phyloP scores from a whole-genome alignment of 306 rosid species.

The Medicago arabica region DNA sequence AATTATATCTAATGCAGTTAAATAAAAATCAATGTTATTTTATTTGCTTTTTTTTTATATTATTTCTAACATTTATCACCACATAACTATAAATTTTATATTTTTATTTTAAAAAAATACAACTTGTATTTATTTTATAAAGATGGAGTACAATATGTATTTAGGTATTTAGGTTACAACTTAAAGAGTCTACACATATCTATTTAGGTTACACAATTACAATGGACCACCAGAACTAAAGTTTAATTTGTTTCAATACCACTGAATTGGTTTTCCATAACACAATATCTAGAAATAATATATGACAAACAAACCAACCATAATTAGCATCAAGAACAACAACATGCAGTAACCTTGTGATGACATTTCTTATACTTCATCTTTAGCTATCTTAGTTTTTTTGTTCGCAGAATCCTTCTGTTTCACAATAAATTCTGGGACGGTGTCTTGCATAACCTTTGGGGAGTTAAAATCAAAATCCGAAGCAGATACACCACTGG shows the following conservation, averaged over 20 bases:
- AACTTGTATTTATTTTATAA: too few species aligned
- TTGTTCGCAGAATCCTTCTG: conserved; percentile 55
- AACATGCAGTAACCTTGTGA: conserved; percentile 23
- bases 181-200: not conserved
- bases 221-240: not conserved
- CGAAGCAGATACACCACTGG: too few species aligned
- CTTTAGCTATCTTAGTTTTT: conserved; percentile 45
- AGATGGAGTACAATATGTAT: too few species aligned
- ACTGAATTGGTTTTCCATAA: too few species aligned
- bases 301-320: too few species aligned
- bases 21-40: not conserved
- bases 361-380: conserved; percentile 26
- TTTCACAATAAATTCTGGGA: conserved; percentile 55
- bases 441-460: conserved; percentile 79
- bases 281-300: too few species aligned
- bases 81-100: too few species aligned
- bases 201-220: not conserved
- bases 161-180: not conserved
- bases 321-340: too few species aligned
- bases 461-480: conserved; percentile 76
- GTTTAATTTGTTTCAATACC: not conserved
- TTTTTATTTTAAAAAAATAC: too few species aligned
- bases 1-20: not conserved
- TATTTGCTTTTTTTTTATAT: not conserved
- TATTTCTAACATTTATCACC: not conserved